These are phyloP conservation scores for Coccinonectria pachysandricola DNA, from an alignment of 2,329 filamentous ascomycete species.

Conservation along the genomic window DNA sequence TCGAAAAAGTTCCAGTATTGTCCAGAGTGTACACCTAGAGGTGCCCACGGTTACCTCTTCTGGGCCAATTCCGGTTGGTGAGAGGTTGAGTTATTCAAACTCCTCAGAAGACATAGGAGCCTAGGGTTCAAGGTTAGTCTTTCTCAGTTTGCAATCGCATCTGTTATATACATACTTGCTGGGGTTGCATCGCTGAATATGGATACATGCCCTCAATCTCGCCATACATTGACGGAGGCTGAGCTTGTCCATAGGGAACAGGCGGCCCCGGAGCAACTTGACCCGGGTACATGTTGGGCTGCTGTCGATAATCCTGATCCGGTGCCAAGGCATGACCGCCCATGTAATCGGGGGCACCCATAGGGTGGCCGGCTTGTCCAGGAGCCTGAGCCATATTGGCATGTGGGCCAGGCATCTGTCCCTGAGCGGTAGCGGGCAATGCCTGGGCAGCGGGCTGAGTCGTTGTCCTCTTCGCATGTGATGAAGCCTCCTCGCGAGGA, in stretches of 20 bases:
- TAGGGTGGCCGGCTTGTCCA: conserved; percentile 48
- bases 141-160: background rate
- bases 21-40: conserved; percentile 6
- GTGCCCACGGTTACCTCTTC: too few relatives aligned
- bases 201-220: conserved; percentile 78
- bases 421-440: conserved; percentile 38
- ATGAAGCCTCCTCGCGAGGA: conserved; percentile 82
- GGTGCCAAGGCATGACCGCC: conserved; percentile 52
- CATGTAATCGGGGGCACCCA: conserved; percentile 54
- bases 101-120: conserved; percentile 36
- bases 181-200: conserved; percentile 69
- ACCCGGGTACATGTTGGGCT: conserved; percentile 70
- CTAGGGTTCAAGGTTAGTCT: conserved; percentile 17
- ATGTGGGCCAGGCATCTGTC: conserved; percentile 43
- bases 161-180: conserved; percentile 74
- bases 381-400: conserved; percentile 40
- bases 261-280: conserved; percentile 66
- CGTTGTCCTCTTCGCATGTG: conserved; percentile 67
- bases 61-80: too few relatives aligned
- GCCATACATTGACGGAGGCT: conserved; percentile 61
- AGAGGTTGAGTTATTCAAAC: conserved; percentile 27
- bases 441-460: conserved; percentile 37
- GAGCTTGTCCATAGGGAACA: conserved; percentile 65
- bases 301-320: conserved; percentile 70
- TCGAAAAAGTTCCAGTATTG: conserved; percentile 3